A percentile compares a stretch with the other conserved stretches of the same genome.
These are phyloP conservation scores for Wallacemonas collosoma DNA, from an alignment of 208 protist genomes.

Conservation along the genomic window DNA sequence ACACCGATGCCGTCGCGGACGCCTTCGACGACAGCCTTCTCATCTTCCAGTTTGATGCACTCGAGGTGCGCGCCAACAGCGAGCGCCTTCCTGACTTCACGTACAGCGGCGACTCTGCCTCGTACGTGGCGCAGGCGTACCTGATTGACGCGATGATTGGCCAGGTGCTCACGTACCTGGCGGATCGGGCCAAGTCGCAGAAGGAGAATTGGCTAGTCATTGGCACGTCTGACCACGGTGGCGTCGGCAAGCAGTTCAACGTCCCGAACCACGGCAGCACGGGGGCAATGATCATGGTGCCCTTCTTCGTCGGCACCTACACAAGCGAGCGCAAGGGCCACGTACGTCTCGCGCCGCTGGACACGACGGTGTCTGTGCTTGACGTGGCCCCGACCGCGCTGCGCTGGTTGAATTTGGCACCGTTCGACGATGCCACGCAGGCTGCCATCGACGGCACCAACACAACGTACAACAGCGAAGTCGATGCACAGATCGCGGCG, in stretches of 20 bases:
- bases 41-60: conserved; percentile 71
- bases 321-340: conserved; percentile 46
- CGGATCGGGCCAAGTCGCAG: conserved; percentile 45
- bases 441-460: conserved; percentile 33
- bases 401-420: conserved; percentile 67
- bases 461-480: conserved; percentile 27
- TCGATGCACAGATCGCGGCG: conserved; percentile 28
- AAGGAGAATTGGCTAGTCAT: conserved; percentile 86
- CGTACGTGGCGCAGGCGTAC: conserved; percentile 70
- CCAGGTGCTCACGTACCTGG: conserved; percentile 61
- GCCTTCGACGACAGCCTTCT: conserved; percentile 54
- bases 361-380: conserved; percentile 52
- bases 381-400: conserved; percentile 77
- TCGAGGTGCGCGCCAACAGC: conserved; percentile 58
- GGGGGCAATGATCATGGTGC: conserved; percentile 39
- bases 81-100: conserved; percentile 45
- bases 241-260: conserved; percentile 46
- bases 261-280: conserved; percentile 17
- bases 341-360: conserved; percentile 38
- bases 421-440: conserved; percentile 56
- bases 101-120: conserved; percentile 44
- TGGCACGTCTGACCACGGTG: conserved; percentile 68
- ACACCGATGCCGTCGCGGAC: conserved; percentile 40
- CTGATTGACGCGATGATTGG: conserved; percentile 70
- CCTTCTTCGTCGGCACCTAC: conserved; percentile 70